Percentiles rank a stretch among this genome's conserved stretches.
Evolutionary conservation across 1,139 yeast genomes (phyloP).

Genomic region (Fermentozyma sake): DNA sequence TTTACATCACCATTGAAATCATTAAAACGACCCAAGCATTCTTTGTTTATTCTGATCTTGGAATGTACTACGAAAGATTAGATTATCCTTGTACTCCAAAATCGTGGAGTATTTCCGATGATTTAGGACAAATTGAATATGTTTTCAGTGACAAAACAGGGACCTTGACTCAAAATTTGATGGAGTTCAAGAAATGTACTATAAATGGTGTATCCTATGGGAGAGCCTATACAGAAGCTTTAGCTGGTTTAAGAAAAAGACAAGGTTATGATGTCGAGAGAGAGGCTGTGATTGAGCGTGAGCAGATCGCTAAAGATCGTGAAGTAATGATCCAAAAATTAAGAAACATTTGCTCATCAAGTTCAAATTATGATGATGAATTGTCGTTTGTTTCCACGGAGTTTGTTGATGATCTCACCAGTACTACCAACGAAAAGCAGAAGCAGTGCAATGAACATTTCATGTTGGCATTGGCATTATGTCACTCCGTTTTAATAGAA

Average conservation of each 20-base stretch:
- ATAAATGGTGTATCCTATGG: conserved; percentile 53
- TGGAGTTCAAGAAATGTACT: conserved; percentile 62
- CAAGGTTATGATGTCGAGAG: conserved; percentile 51
- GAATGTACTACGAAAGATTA: conserved; percentile 47
- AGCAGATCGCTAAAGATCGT: conserved; percentile 33
- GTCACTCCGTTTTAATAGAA: conserved; percentile 59
- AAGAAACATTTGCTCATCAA: neutral
- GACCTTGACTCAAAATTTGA: conserved; percentile 55
- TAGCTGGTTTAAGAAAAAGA: conserved; percentile 54
- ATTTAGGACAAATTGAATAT: conserved; percentile 61
- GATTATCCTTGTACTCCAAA: conserved; percentile 61
- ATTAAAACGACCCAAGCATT: conserved; percentile 57
- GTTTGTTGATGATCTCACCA: conserved; percentile 36
- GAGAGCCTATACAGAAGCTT: conserved; percentile 58
- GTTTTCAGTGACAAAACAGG: conserved; percentile 62
- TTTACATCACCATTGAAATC: conserved; percentile 56
- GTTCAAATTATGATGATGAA: conserved; percentile 33
- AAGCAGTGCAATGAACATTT: conserved; percentile 43
- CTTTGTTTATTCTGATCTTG: conserved; percentile 49
- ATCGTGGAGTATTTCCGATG: conserved; percentile 61
- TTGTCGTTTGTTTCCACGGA: conserved; percentile 47
- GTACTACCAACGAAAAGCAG: conserved; percentile 26
- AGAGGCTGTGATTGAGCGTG: conserved; percentile 39
- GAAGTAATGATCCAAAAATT: conserved; percentile 27
- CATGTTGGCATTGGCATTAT: conserved; percentile 50